Percentiles rank a stretch among this genome's conserved stretches.
Evolutionary conservation across 2,329 filamentous ascomycete genomes (phyloP).

Genomic region (Claviceps sp.): DNA sequence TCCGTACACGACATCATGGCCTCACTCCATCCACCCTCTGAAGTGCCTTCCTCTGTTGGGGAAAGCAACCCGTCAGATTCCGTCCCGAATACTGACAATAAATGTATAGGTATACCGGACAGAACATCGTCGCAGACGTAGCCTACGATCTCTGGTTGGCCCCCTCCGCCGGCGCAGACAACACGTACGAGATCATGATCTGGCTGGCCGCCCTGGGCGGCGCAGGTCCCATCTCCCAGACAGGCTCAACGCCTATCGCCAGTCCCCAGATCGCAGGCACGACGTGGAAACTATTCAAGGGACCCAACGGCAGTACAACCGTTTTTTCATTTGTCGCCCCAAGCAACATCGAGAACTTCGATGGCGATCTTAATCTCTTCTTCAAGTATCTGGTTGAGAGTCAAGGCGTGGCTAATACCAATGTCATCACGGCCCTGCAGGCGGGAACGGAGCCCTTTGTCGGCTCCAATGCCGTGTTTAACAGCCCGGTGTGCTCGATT

Average conservation of each 20-base stretch:
- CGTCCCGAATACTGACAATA: too few relatives aligned
- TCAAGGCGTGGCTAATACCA: constrained; percentile 22
- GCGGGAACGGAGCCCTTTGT: neutral
- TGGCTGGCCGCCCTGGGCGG: constrained; percentile 47
- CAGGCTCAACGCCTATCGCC: constrained; percentile 12
- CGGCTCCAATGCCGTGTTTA: neutral
- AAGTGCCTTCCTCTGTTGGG: too few relatives aligned
- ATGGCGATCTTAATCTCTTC: constrained; percentile 44
- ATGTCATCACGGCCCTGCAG: neutral
- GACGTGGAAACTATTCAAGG: constrained; percentile 45
- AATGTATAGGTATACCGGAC: constrained; percentile 20
- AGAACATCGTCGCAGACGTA: constrained; percentile 36
- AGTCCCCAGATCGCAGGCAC: constrained; percentile 13
- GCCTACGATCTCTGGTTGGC: constrained; percentile 49
- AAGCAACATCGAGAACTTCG: constrained; percentile 35
- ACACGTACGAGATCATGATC: constrained; percentile 52
- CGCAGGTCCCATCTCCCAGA: constrained; percentile 36
- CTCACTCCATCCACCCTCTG: too few relatives aligned
- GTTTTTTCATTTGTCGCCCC: constrained; percentile 42
- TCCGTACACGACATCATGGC: neutral
- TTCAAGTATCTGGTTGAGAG: constrained; percentile 37
- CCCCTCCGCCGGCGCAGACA: constrained; percentile 24
- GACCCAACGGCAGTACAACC: constrained; percentile 40
- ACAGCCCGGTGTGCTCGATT: neutral
- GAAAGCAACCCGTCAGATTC: too few relatives aligned